Conservation (phyloP, 305 asterid species). For the Fraxinus sp. region DNA sequence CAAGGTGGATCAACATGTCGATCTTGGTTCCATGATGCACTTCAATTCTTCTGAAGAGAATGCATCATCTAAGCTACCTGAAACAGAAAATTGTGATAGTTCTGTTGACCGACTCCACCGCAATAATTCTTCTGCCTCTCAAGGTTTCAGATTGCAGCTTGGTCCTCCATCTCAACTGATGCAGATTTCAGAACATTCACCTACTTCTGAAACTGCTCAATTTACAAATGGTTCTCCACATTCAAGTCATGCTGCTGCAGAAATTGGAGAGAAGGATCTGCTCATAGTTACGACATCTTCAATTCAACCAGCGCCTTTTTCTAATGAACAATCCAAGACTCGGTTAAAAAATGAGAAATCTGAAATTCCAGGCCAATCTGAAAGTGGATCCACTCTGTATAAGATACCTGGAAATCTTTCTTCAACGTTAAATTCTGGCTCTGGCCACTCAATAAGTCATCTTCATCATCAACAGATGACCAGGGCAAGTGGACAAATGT, state of each 20-base stretch:
- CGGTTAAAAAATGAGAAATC: conserved; percentile 38
- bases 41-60: conserved; percentile 37
- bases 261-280: conserved; percentile 41
- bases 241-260: conserved; percentile 33
- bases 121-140: conserved; percentile 55
- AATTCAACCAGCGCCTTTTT: conserved; percentile 46
- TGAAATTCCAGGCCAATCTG: conserved; percentile 30
- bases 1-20: conserved; percentile 70
- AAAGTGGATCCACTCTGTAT: conserved; percentile 31
- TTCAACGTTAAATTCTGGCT: conserved; percentile 43
- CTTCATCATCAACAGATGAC: conserved; percentile 43
- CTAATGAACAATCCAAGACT: conserved; percentile 35
- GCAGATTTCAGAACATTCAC: conserved; percentile 37
- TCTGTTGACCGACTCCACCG: conserved; percentile 46
- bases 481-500: conserved; percentile 43
- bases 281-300: conserved; percentile 37
- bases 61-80: conserved; percentile 49
- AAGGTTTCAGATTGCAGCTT: conserved; percentile 85
- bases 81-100: conserved; percentile 50
- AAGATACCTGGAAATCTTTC: conserved; percentile 45
- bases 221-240: conserved; percentile 27
- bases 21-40: conserved; percentile 38
- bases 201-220: conserved; percentile 41
- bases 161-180: conserved; percentile 76
- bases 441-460: conserved; percentile 41